Evolutionary conservation across 495 filamentous ascomycete species (phyloP).

Genomic region (Penicillium tannophilum): DNA sequence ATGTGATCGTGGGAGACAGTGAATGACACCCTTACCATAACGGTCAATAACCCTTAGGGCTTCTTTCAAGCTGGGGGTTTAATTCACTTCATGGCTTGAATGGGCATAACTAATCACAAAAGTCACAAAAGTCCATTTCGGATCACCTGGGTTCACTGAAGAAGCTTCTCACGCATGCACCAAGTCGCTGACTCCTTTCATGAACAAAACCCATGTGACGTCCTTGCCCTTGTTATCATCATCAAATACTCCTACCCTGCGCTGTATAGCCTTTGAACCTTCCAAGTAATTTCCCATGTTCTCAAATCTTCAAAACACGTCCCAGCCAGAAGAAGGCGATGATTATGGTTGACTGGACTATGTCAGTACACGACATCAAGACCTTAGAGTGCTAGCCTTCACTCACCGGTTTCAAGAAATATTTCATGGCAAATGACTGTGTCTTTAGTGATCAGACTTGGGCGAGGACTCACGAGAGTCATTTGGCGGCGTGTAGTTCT

Average conservation of each 20-base stretch:
- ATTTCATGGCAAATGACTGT: no score
- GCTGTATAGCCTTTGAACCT: background rate
- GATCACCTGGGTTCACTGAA: background rate
- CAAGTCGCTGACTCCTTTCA: no score
- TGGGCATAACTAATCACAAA: no score
- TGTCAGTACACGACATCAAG: background rate
- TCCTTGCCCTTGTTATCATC: background rate
- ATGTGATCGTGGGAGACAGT: no score
- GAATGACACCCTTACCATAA: no score
- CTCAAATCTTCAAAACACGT: background rate
- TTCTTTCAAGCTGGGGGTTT: no score
- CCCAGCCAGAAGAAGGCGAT: background rate
- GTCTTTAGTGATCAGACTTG: no score
- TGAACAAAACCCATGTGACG: background rate
- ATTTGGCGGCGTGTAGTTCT: conserved; percentile 11
- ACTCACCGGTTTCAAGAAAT: background rate
- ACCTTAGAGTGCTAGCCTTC: background rate
- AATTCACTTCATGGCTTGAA: no score
- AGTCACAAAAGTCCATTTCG: no score
- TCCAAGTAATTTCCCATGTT: background rate
- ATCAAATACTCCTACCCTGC: background rate
- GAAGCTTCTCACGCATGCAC: background rate
- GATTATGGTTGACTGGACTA: background rate
- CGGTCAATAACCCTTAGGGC: no score
- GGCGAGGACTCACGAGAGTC: background rate